Evolutionary conservation across 2,329 filamentous ascomycete genomes (phyloP), one percentile per base, ranked within the genome.

Genomic region (Verticillium klebahnii): DNA sequence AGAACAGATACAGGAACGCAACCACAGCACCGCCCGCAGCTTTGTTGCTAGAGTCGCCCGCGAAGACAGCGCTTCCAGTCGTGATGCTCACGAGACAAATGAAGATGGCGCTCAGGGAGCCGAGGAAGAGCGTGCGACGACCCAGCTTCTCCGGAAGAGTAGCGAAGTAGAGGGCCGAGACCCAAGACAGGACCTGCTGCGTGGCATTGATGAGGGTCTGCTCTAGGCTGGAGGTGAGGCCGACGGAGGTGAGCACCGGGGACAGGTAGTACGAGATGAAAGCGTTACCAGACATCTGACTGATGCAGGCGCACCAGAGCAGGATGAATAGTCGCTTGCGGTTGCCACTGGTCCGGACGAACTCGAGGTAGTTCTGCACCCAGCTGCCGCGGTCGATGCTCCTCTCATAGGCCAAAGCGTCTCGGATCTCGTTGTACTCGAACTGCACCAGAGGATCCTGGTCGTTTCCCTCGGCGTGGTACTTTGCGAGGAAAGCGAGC

Each of bases 381-480:
- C 74, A 57, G 59, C 69, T 71, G 57, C 60, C 56, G 14, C 34
- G 56, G 36, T 40, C 56, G n/a, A 40, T 25, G 34, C 56, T 58
- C 15, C 12, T 29, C 34, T 62, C 60, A 25, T 55, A 25, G 19
- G 45, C 50, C 25, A 62, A 56, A 45, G 72, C 69, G 1, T 69
- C 64, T 58, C 74, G 69, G 66, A 80, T 78, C 61, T 80, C 78
- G 29, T 68, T 69, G 60, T 77, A 69, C 66, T 79, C 75, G 4
- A 79, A 73, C 59, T 72, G 70, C 15, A 87, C 77, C 9, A 78
- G 71, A 0, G 81, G 84, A 37, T 77, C 71, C 3, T 69, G 67
- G 39, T 84, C 75, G 62, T 82, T 74, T 2, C 81, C 83, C 66
- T 85, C 83, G 14, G 81, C 82, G 64, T 83, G 80, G 66, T 81